Base-by-base conservation (phyloP, 176 grass and related monocot genomes). In the Aegilops sharonensis region DNA sequence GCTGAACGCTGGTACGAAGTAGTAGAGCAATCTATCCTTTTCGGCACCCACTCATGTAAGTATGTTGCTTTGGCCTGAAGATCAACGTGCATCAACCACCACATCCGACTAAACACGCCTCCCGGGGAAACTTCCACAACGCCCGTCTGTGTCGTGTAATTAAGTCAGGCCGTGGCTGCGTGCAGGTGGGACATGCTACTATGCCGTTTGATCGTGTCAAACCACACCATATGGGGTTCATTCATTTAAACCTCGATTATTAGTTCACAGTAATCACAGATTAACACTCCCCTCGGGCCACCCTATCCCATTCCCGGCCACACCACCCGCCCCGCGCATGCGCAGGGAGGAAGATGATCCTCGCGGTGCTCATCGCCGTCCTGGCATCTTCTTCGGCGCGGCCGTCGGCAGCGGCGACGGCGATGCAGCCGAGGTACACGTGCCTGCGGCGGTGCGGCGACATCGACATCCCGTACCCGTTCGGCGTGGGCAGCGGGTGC, bases 401-500 rank as follows among this genome's bases (percentile, higher is more conserved):
- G 59, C 0, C 68, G 43, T 3, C 9, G 45, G 17, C 47, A 20
- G 34, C 67, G 3, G 8, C 75, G 75, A 3, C 32, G 37, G 89
- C 87, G 64, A 84, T 91, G 72, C 77, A 84, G 23, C 52, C 92
- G 15, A 23, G 9, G 31, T 34, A 50, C 25, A 9, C 81, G 34
- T 97, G 95, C 85, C 75, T 62, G 35, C 64, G 52, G 4, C 86
- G 60, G 2, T 97, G 95, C 64, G 95, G 91, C 82, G 7, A 74
- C 62, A 43, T 97, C 40, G 75, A 88, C 5, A 91, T 97, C 82
- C 91, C 91, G 5, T 97, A 94, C 85, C 95, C 95, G 24, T 97
- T 97, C 78, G 92, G 92, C 68, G 85, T 95, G 72, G 93, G 91
- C 34, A 4, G 69, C 12, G 77, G 80, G 7, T 98, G 93, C 83